Evolutionary conservation across 2,329 filamentous ascomycete genomes (phyloP).

Genomic region (Rugonectria rugulosa): DNA sequence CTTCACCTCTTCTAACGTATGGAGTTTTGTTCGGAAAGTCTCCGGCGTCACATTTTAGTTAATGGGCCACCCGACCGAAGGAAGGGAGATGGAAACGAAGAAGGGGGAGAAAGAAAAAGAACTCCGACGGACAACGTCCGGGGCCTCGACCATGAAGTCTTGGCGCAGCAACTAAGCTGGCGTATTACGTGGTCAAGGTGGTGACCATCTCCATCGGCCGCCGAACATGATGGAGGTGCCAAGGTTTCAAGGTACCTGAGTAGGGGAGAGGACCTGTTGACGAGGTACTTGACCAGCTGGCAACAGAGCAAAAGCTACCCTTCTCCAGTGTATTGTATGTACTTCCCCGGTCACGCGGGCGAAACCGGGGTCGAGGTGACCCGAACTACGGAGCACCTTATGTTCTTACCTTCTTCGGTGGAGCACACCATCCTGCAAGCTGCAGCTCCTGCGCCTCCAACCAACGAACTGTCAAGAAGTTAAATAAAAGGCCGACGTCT

Average conservation of each 20-base stretch:
- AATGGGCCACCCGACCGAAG: background rate
- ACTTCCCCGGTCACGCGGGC: slow-evolving; percentile 31
- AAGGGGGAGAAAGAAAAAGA: background rate
- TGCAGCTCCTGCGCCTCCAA: background rate
- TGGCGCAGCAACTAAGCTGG: background rate
- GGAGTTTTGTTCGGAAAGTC: no score
- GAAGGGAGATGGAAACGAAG: no score
- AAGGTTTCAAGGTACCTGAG: no score
- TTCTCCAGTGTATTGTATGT: slow-evolving; percentile 1
- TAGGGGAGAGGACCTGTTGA: background rate
- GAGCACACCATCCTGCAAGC: slow-evolving; percentile 23
- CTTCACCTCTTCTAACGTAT: no score
- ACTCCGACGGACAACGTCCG: background rate
- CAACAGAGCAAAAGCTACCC: background rate
- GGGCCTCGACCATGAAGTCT: background rate
- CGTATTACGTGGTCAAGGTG: no score
- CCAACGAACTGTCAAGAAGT: slow-evolving; percentile 2
- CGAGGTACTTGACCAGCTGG: background rate
- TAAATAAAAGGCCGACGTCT: slow-evolving; percentile 11
- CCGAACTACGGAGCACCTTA: background rate
- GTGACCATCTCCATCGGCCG: no score
- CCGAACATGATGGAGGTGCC: no score
- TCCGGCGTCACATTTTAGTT: background rate
- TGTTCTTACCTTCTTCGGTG: slow-evolving; percentile 28
- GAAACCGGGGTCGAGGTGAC: slow-evolving; percentile 35